Conservation (phyloP, 306 rosid species). For the Quercus aquifolioides region DNA sequence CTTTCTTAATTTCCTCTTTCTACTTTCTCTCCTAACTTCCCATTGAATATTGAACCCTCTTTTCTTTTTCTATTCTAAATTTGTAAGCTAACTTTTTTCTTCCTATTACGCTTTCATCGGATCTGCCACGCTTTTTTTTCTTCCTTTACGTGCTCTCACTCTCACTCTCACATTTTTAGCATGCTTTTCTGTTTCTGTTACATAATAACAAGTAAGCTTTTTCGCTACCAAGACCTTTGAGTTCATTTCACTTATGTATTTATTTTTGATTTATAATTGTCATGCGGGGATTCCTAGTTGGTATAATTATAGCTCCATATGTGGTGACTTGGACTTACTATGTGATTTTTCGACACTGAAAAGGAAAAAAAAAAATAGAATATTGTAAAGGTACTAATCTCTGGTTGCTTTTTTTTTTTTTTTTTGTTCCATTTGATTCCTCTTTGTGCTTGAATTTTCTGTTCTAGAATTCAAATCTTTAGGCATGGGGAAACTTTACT, state of each 20-base stretch:
- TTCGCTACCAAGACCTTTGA: background rate
- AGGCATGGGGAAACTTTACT: background rate
- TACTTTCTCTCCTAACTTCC: too few species aligned
- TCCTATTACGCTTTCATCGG: too few species aligned
- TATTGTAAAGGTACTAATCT: background rate
- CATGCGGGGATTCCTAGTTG: background rate
- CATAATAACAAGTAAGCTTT: background rate
- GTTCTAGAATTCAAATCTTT: background rate
- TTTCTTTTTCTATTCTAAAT: too few species aligned
- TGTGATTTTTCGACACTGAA: background rate
- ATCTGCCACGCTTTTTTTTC: too few species aligned
- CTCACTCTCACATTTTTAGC: constrained; percentile 21
- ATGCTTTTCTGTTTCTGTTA: constrained; percentile 7
- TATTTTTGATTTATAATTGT: background rate
- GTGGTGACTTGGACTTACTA: background rate
- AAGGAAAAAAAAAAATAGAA: background rate
- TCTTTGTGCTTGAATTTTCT: background rate
- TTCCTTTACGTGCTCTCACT: constrained; percentile 56
- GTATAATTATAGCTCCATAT: background rate
- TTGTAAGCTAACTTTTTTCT: too few species aligned
- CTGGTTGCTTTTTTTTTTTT: background rate
- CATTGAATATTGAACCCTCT: too few species aligned
- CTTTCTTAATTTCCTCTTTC: background rate
- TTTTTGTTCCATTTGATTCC: background rate
- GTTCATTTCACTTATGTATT: constrained; percentile 16